phyloP scores from a whole-genome alignment of 2,329 filamentous ascomycete species.

The Zymoseptoria brevis region DNA sequence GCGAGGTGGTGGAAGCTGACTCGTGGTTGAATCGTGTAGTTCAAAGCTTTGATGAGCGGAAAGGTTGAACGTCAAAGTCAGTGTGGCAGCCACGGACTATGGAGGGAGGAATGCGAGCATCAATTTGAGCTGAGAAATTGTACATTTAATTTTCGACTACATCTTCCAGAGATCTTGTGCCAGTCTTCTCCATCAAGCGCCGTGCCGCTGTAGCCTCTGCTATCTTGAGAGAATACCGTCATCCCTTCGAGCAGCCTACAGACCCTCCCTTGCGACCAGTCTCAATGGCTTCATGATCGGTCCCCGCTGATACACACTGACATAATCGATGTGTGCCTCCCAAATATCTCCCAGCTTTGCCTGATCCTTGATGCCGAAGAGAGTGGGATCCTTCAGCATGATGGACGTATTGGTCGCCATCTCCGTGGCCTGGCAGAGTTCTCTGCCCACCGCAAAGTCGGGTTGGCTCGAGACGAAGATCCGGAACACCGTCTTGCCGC shows the following conservation, averaged over 20 bases:
- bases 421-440: not conserved
- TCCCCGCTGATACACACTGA: conserved; percentile 30
- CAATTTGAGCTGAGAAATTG: not conserved
- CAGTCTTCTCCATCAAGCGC: not conserved
- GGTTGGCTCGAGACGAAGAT: conserved; percentile 2
- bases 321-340: conserved; percentile 34
- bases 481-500: conserved; percentile 9
- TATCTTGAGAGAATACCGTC: not conserved
- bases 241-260: not conserved
- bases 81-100: not conserved
- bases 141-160: not conserved
- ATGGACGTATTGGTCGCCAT: conserved; percentile 17
- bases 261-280: conserved; percentile 26
- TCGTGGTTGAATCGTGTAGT: conserved; percentile 81
- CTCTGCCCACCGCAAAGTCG: not conserved
- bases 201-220: not conserved
- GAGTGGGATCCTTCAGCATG: conserved; percentile 15
- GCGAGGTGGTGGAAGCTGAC: conserved; percentile 62
- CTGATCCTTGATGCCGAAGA: conserved; percentile 6
- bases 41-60: conserved; percentile 15
- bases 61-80: not conserved
- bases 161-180: not conserved
- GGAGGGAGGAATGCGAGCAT: not conserved
- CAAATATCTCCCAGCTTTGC: conserved; percentile 38
- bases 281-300: conserved; percentile 32